These are phyloP conservation scores for Dactylorhiza incarnata DNA, from an alignment of 106 monocot species.

Conservation along the genomic window DNA sequence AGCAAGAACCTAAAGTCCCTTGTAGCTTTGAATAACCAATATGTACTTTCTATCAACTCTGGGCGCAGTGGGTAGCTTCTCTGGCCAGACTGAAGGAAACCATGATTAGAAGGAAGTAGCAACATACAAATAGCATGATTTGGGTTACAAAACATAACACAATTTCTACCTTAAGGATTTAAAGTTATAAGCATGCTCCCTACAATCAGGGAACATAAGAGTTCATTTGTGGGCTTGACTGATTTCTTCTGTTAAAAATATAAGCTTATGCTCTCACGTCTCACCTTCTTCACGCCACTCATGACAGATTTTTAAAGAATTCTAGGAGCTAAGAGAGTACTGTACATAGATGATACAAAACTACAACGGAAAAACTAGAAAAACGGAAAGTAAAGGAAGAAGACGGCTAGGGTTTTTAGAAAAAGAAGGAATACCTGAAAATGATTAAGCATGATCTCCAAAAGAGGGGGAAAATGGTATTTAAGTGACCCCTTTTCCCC, in stretches of 20 bases:
- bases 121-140: not conserved
- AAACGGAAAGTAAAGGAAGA: too few species aligned
- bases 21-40: slow-evolving; percentile 95
- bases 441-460: too few species aligned
- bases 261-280: not conserved
- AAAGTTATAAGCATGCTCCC: not conserved
- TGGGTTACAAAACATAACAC: not conserved
- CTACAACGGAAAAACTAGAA: too few species aligned
- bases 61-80: slow-evolving; percentile 93
- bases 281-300: too few species aligned
- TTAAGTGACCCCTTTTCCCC: too few species aligned
- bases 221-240: not conserved
- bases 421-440: too few species aligned
- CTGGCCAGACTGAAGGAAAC: slow-evolving; percentile 61
- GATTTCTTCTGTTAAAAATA: not conserved
- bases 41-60: slow-evolving; percentile 95
- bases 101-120: slow-evolving; percentile 6
- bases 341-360: too few species aligned
- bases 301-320: too few species aligned
- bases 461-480: too few species aligned
- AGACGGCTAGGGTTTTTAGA: too few species aligned
- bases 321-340: too few species aligned
- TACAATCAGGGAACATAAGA: not conserved
- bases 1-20: slow-evolving; percentile 70
- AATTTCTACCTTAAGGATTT: not conserved